phyloP scores from a whole-genome alignment of 257 asterid species.

The Scutellaria baicalensis region DNA sequence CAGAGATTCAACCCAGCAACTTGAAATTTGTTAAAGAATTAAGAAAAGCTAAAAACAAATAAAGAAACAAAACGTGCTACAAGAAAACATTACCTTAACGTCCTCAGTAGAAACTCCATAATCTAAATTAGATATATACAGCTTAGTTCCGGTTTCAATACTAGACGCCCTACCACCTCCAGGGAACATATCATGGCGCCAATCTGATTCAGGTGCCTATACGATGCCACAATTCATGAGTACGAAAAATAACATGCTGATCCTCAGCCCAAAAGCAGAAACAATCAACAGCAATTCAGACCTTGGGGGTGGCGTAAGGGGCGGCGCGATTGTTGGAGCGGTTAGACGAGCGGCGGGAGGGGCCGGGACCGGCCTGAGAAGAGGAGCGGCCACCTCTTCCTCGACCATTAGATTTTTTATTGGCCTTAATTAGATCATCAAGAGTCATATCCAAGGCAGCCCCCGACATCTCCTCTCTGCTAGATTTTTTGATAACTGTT shows the following conservation, averaged over 20 bases:
- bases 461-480: constrained; percentile 61
- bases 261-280: background rate
- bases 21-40: background rate
- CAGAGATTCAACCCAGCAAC: background rate
- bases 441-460: constrained; percentile 80
- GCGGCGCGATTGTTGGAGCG: constrained; percentile 59
- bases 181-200: constrained; percentile 84
- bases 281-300: constrained; percentile 27
- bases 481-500: background rate
- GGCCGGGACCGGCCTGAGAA: constrained; percentile 44
- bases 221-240: constrained; percentile 7
- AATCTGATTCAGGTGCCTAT: constrained; percentile 83
- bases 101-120: constrained; percentile 90
- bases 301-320: constrained; percentile 68
- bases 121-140: constrained; percentile 85
- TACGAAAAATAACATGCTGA: background rate
- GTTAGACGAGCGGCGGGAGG: constrained; percentile 60
- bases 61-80: background rate
- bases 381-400: constrained; percentile 48
- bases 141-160: constrained; percentile 93
- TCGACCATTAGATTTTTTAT: constrained; percentile 50
- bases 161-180: constrained; percentile 52
- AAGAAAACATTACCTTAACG: constrained; percentile 48
- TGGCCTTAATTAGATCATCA: constrained; percentile 89
- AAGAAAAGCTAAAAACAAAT: background rate